Evolutionary conservation across 495 filamentous ascomycete species (phyloP), one percentile per base, ranked within the genome.

Genomic region (Letharia lupina): DNA sequence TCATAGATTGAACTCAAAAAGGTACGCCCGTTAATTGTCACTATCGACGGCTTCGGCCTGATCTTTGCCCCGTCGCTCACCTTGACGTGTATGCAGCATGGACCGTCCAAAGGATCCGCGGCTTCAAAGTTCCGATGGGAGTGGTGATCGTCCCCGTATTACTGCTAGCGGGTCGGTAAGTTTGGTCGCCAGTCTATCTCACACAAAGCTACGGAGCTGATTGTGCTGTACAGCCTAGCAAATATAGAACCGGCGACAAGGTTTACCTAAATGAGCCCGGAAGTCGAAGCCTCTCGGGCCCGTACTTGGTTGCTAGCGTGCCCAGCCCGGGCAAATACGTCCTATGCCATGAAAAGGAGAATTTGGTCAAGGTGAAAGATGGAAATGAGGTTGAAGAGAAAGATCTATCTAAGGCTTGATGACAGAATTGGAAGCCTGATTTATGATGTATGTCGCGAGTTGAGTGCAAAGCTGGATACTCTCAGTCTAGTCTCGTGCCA

Each of bases 281-380:
- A 62, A 62, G 60, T 45, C 63, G 63, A 60, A 59, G 63, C 33
- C 35, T 67, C 2, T 28, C 18, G 47, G 65, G 60, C 33, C 65
- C 65, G 33, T 67, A 47, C 58, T 44, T 64, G 39, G 33, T 67
- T 20, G 60, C 65, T 3, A 67, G 65, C 37, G 58, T 67, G 35
- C 65, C 65, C 35, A 39, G 35, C 5, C 23, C 39, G 57, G 60
- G 60, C 13, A 67, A 63, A 41, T 67, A 67, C 47, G 62, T 60
- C 18, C n/a, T 67, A 42, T 63, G 65, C 44, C 37, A 42, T 35
- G 65, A 64, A 52, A 54, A 67, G 33, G 65, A 57, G n/a, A n/a
- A n/a, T n/a, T n/a, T n/a, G n/a, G 47, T 28, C 31, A 40, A 64
- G 37, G 41, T 63, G 11, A 23, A 60, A 28, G 31, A 63, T 62